Evolutionary conservation across 2,329 filamentous ascomycete species (phyloP), one percentile per base, ranked within the genome.

Genomic region (Ceratocystis papillata): DNA sequence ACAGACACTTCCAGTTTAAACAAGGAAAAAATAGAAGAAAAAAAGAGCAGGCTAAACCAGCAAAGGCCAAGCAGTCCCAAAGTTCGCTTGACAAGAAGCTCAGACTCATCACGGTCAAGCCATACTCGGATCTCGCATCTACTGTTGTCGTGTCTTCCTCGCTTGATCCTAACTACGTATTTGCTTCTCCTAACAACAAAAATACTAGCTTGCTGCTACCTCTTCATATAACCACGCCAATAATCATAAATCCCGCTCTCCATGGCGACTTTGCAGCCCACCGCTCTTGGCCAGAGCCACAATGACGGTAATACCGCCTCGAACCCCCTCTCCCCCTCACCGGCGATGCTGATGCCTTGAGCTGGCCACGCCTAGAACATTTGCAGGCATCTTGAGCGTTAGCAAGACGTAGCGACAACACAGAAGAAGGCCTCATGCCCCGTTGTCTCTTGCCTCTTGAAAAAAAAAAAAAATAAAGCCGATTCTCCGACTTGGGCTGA

Each of bases 401-500:
- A 41, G 10, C 10, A 41, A 41, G 37, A 12, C 3, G 10, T 41
- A 41, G 37, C 37, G 37, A 41, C 37, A 41, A 41, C 37, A 41
- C 37, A 41, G 37, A 37, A 10, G 12, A 41, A 41, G 37, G 10
- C 37, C 37, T 41, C 1, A 41, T 15, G 4, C 10, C 3, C 37
- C 37, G 37, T 41, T 59, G 28, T 59, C 55, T 59, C 55, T 59
- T 25, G 55, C 25, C 28, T 37, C 25, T 37, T 59, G 8, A 15
- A n/a, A 28, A 57, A 57, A 30, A 37, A 20, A 59, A 25, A 59
- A 59, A 30, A 33, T 57, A 57, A 59, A 33, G 30, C 55, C 55
- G 53, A 59, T 30, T 59, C 5, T 25, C 55, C 55, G 55, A 37
- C 55, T 59, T 41, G n/a, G 10, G 25, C 55, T 59, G 55, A 59